Evolutionary conservation across 805 yeast species (phyloP), one percentile per base, ranked within the genome.

Genomic region (Wickerhamiella domercqiae): DNA sequence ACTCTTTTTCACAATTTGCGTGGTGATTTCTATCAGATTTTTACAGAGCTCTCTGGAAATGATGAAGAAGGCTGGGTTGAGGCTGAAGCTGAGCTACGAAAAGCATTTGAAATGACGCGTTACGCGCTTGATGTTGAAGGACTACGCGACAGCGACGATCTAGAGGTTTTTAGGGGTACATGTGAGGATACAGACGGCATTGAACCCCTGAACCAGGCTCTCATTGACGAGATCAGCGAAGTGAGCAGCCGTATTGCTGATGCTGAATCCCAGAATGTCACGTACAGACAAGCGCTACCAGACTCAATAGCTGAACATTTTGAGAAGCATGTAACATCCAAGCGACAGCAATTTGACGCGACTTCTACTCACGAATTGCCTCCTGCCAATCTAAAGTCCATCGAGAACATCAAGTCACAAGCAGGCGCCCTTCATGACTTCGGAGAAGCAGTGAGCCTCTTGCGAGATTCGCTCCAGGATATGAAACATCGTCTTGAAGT

Each of bases 61-160:
- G 51, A 31, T n/a, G 38, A 29, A 3, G 39, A 54, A 26, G 55
- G 52, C 18, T 76, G 70, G 47, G 67, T 70, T 1, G 54, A 72
- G 41, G 63, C 21, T 5, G 38, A 44, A 3, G 39, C 20, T 3
- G 50, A 49, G 40, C 52, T 77, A 3, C 54, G 62, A 31, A 68
- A 66, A 6, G 61, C 70, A 17, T 73, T 80, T 51, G 81, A 75
- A 30, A 55, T 66, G 61, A 66, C 74, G 7, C 65, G 67, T 34
- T 59, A 64, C 40, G 71, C 75, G 6, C 44, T 82, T 43, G 61
- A 67, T 1, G 63, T 82, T 13, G 78, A 73, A 48, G 86, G 80
- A 4, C 51, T 49, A 21, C 34, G 34, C 13, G 30, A 35, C 34
- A 26, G 37, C 5, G 32, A 29, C 6, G 37, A 43, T 18, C 20